Percentiles rank a stretch among this genome's conserved stretches.
Evolutionary conservation across 2,329 filamentous ascomycete species (phyloP).

Genomic region (Colletotrichum sp.): DNA sequence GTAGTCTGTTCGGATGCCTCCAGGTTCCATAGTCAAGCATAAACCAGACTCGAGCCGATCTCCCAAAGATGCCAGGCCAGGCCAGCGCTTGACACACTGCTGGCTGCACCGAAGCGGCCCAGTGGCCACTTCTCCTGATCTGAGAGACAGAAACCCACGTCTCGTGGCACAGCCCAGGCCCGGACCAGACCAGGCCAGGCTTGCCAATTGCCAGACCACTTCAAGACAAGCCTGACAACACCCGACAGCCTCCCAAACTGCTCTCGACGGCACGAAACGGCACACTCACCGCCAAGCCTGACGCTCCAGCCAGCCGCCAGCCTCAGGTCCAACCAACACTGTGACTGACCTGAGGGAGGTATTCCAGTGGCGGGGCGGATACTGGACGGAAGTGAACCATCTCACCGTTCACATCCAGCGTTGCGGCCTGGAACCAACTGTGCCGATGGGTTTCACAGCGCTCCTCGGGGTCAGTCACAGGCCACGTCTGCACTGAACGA

Average conservation of each 20-base stretch:
- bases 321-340: neutral
- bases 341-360: neutral
- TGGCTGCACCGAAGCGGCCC: neutral
- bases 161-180: neutral
- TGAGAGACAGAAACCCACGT: neutral
- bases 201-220: constrained; percentile 7
- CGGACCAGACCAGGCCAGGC: neutral
- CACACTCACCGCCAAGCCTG: constrained; percentile 16
- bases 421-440: constrained; percentile 13
- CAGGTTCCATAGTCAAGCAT: constrained; percentile 14
- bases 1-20: constrained; percentile 13
- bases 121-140: neutral
- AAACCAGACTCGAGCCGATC: constrained; percentile 15
- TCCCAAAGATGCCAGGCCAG: neutral
- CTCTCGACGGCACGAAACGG: neutral
- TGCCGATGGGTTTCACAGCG: constrained; percentile 11
- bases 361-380: neutral
- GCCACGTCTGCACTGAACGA: constrained; percentile 10
- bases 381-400: neutral
- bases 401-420: neutral
- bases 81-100: neutral
- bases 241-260: neutral
- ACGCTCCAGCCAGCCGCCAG: neutral
- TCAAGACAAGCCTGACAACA: neutral
- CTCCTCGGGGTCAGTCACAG: neutral